These are phyloP conservation scores for Mycena belliarum DNA, from an alignment of 768 basidiomycete species.

Conservation along the genomic window DNA sequence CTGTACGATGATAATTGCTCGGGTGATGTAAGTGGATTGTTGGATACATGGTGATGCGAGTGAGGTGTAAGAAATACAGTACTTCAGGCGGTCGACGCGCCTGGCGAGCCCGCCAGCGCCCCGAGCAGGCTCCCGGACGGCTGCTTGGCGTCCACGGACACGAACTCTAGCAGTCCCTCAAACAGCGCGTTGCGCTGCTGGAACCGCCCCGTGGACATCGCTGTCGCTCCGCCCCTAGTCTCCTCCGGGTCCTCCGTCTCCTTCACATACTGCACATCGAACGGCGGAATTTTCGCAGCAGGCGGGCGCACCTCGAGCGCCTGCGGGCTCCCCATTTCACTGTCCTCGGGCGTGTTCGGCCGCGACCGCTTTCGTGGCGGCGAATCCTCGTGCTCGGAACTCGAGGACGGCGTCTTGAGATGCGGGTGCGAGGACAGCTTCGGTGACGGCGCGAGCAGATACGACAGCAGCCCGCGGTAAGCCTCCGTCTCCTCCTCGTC, in stretches of 20 bases:
- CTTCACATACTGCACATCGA: slow-evolving; percentile 22
- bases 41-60: neutral
- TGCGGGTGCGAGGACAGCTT: slow-evolving; percentile 22
- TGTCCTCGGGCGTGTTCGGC: slow-evolving; percentile 40
- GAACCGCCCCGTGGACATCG: slow-evolving; percentile 51
- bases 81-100: slow-evolving; percentile 15
- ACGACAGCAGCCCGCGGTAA: slow-evolving; percentile 67
- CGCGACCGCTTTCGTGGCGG: slow-evolving; percentile 49
- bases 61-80: slow-evolving; percentile 8
- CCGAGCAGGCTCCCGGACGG: slow-evolving; percentile 65
- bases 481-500: slow-evolving; percentile 58
- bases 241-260: slow-evolving; percentile 25
- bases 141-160: slow-evolving; percentile 65
- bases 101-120: slow-evolving; percentile 48
- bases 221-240: slow-evolving; percentile 20
- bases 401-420: slow-evolving; percentile 17
- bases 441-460: slow-evolving; percentile 51
- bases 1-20: slow-evolving; percentile 2
- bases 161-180: slow-evolving; percentile 63
- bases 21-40: neutral
- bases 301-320: slow-evolving; percentile 9
- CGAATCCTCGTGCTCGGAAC: slow-evolving; percentile 29
- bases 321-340: slow-evolving; percentile 36
- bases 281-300: slow-evolving; percentile 28
- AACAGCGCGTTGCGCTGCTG: slow-evolving; percentile 70